Conservation (phyloP, 306 rosid species). For the Dalbergia cochinchinensis region DNA sequence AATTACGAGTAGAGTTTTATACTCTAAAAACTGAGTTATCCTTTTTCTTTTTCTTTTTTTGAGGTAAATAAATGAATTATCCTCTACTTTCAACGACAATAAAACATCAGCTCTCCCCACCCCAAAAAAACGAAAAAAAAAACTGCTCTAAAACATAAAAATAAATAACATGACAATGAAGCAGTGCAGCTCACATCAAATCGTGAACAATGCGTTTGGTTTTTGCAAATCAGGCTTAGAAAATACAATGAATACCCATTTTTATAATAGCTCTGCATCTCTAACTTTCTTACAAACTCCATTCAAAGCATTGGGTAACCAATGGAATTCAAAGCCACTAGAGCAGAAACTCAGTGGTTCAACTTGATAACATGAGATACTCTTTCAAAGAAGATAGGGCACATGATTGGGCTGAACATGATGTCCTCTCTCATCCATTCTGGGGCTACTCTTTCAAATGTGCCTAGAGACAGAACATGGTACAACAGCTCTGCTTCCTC, state of each 20-base stretch:
- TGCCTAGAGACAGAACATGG: conserved; percentile 70
- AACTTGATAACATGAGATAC: conserved; percentile 69
- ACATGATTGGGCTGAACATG: conserved; percentile 87
- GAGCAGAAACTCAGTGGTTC: conserved; percentile 38
- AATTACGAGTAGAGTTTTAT: too few species aligned
- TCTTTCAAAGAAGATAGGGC: conserved; percentile 78
- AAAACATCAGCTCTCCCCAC: too few species aligned
- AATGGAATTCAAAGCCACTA: not conserved
- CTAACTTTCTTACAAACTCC: not conserved
- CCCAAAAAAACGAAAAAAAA: too few species aligned
- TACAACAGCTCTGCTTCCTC: conserved; percentile 73
- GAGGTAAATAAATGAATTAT: too few species aligned
- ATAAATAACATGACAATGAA: not conserved
- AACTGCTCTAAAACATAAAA: too few species aligned
- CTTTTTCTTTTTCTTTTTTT: too few species aligned
- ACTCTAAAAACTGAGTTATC: too few species aligned
- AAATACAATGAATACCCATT: not conserved
- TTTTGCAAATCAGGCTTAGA: not conserved
- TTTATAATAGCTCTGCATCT: not conserved
- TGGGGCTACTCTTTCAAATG: conserved; percentile 89
- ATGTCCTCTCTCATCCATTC: conserved; percentile 93
- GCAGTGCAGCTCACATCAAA: too few species aligned
- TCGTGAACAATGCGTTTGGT: not conserved
- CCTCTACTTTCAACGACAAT: too few species aligned
- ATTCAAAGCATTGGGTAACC: not conserved